These are phyloP conservation scores for Puccinellia tenuiflora DNA, from an alignment of 176 grass and related monocot genomes.

Conservation along the genomic window DNA sequence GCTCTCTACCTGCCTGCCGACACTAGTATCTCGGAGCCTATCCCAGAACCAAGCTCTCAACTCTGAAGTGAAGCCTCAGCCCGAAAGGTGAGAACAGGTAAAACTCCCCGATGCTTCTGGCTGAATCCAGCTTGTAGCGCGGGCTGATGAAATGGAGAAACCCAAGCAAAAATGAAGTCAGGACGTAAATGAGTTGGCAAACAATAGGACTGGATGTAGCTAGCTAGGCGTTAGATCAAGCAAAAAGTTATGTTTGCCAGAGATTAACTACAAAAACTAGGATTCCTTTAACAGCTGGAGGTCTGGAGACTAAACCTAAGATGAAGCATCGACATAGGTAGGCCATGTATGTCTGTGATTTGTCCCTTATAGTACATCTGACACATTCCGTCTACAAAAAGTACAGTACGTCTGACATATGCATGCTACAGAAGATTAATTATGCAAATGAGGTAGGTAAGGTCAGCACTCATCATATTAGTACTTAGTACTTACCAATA, in stretches of 20 bases:
- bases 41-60: neutral
- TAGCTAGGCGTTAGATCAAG: neutral
- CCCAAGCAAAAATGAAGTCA: neutral
- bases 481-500: neutral
- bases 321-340: constrained; percentile 1
- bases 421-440: neutral
- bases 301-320: no score
- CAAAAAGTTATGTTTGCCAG: neutral
- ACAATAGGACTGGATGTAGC: no score
- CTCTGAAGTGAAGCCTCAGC: no score
- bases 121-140: no score
- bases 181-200: neutral
- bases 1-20: neutral
- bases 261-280: neutral
- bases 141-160: neutral
- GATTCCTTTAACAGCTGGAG: no score
- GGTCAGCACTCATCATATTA: neutral
- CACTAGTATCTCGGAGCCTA: neutral
- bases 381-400: neutral
- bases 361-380: neutral
- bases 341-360: neutral
- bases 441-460: neutral
- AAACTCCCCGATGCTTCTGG: no score
- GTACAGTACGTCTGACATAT: neutral
- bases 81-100: no score